Evolutionary conservation across 441 rosid genomes (phyloP).

Genomic region (Biscutella laevigata): DNA sequence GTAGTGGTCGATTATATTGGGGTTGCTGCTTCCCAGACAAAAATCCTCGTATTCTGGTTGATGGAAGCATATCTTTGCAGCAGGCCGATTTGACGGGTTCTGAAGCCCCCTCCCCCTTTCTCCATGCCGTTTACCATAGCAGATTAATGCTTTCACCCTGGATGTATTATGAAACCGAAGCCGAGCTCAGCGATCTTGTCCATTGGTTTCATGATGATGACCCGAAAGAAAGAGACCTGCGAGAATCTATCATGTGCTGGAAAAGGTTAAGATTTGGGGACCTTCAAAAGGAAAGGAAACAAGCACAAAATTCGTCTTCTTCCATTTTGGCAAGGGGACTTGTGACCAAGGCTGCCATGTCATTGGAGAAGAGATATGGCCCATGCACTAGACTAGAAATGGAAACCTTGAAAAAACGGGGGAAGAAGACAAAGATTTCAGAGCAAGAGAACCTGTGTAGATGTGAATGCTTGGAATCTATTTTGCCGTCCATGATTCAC

Average conservation of each 20-base stretch:
- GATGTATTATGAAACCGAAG: conserved; percentile 64
- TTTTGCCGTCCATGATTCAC: conserved; percentile 76
- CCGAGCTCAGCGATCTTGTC: conserved; percentile 63
- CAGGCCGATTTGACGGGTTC: conserved; percentile 39
- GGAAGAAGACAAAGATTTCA: conserved; percentile 41
- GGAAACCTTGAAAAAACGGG: conserved; percentile 38
- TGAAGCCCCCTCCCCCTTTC: conserved; percentile 52
- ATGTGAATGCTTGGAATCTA: conserved; percentile 81
- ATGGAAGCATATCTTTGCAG: conserved; percentile 55
- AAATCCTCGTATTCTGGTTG: conserved; percentile 57
- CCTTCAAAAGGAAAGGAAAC: conserved; percentile 29
- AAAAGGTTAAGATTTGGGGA: conserved; percentile 49
- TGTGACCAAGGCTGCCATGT: conserved; percentile 59
- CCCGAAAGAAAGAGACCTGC: conserved; percentile 65
- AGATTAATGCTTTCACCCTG: conserved; percentile 38
- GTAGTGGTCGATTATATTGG: conserved; percentile 80
- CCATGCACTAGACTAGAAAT: conserved; percentile 38
- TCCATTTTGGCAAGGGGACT: conserved; percentile 29
- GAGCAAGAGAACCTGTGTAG: conserved; percentile 52
- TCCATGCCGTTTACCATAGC: conserved; percentile 32
- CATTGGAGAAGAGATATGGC: conserved; percentile 74
- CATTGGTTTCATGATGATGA: conserved; percentile 63
- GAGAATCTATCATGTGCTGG: conserved; percentile 62
- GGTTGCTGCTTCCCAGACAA: conserved; percentile 49
- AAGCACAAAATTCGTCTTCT: conserved; percentile 25